Conservation (phyloP, 176 grass and related monocot genomes). For the Panicum miliaceum region DNA sequence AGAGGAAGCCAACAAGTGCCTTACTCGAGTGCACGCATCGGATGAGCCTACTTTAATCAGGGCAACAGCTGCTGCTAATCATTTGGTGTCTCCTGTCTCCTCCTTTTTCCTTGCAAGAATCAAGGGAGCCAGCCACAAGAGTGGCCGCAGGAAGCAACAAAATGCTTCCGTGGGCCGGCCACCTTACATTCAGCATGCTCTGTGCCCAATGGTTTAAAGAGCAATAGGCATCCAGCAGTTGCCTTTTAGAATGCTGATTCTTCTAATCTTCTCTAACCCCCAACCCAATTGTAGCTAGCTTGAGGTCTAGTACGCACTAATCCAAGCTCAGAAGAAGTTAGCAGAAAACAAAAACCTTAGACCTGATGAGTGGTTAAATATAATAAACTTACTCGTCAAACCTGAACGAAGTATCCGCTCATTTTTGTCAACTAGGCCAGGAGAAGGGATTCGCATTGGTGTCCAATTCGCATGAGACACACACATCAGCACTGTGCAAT, state of each 20-base stretch:
- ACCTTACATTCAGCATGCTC: not conserved
- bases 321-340: not conserved
- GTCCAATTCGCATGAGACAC: conserved; percentile 1
- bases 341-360: not conserved
- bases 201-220: conserved; percentile 9
- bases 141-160: conserved; percentile 11
- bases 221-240: not conserved
- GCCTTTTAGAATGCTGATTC: not conserved
- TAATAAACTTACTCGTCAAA: not conserved
- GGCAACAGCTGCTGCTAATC: conserved; percentile 28
- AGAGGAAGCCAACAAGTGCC: not conserved
- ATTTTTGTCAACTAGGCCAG: conserved; percentile 28
- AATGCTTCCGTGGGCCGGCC: not conserved
- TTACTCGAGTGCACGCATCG: conserved; percentile 7
- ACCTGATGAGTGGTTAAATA: conserved; percentile 21
- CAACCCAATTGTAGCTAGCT: not conserved
- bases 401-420: not conserved
- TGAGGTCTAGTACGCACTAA: conserved; percentile 5
- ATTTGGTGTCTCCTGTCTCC: conserved; percentile 8
- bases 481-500: conserved; percentile 40
- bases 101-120: conserved; percentile 16
- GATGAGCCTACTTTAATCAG: conserved; percentile 18
- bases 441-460: not conserved
- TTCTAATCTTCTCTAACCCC: conserved; percentile 15
- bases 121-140: conserved; percentile 33